These are phyloP conservation scores for Chamaenerion angustifolium DNA, from an alignment of 345 rosid species.

Conservation along the genomic window DNA sequence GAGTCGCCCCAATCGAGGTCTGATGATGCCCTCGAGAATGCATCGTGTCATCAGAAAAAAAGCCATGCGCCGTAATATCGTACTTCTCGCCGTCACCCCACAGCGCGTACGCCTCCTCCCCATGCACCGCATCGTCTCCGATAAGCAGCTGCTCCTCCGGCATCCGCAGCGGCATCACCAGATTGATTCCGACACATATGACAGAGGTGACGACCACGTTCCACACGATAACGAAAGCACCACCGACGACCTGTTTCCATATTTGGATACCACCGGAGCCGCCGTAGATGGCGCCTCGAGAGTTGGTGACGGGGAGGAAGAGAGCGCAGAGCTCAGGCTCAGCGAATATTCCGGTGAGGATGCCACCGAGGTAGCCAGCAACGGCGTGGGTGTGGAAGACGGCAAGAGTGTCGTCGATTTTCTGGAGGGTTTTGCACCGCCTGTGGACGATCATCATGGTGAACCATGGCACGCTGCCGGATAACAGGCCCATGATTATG, in stretches of 20 bases:
- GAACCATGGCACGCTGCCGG: slow-evolving; percentile 34
- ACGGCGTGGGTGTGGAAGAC: slow-evolving; percentile 31
- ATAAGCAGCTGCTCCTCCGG: slow-evolving; percentile 30
- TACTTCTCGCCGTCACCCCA: slow-evolving; percentile 26
- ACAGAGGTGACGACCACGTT: slow-evolving; percentile 20
- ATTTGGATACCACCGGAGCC: slow-evolving; percentile 9
- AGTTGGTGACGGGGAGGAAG: slow-evolving; percentile 6
- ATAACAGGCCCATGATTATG: slow-evolving; percentile 23
- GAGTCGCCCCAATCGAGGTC: slow-evolving; percentile 5
- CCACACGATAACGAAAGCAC: slow-evolving; percentile 12
- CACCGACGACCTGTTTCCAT: slow-evolving; percentile 19
- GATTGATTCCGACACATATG: slow-evolving; percentile 16
- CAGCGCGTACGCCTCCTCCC: slow-evolving; percentile 38
- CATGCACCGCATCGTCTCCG: slow-evolving; percentile 40
- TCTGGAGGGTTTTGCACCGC: slow-evolving; percentile 18
- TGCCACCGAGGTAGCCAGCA: slow-evolving; percentile 28
- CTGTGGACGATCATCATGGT: slow-evolving; percentile 31
- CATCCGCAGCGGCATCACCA: slow-evolving; percentile 25
- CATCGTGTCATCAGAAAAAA: not conserved
- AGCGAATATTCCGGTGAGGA: slow-evolving; percentile 23
- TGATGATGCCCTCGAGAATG: not conserved
- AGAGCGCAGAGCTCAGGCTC: slow-evolving; percentile 24
- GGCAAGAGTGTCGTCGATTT: slow-evolving; percentile 30
- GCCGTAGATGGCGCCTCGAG: slow-evolving; percentile 17
- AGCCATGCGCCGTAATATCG: slow-evolving; percentile 8